Base-by-base conservation (phyloP, 495 filamentous ascomycete genomes). In the Opeltia flavorubescens region DNA sequence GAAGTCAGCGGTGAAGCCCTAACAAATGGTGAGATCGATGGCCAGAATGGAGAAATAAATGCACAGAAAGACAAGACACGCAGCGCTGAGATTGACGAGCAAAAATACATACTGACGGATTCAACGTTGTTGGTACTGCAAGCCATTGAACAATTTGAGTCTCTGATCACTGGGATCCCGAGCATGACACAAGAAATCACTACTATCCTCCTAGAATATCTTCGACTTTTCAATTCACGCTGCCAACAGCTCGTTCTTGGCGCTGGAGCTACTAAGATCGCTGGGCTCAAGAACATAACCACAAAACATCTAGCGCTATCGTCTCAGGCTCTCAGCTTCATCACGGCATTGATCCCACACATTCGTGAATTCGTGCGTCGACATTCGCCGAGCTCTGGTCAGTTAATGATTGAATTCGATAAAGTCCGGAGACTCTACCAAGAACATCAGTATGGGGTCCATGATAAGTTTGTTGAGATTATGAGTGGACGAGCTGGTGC, bases 401-500 rank as follows among this genome's bases (percentile, higher is more conserved):
- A 71, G 46, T 59, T 88, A 24, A 83, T 93, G 69, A 80, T 76
- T 28, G 91, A 96, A 55, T 96, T 94, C 50, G 91, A 96, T 63
- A 95, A 88, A 67, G 80, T 94, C 45, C 82, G 83, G 52, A 76
- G 91, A 30, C 69, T 85, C 5, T 89, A 82, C 54, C 86, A 94
- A 55, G 91, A 99, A 55, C 91, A 96, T 60, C 91, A 95, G 58
- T 77, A 77, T 27, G 86, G 77, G 50, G 96, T 96, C 47, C 86
- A 94, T 56, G 87, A 94, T 44, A 99, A 99, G 59, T 68, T 99
- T 0, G 83, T 95, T 13, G 88, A 94, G 48, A 96, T 99, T 50
- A 95, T 96, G 89, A 80, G 79, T 40, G 79, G 77, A 11, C 77
- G 91, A 1, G 83, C 83, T 5, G 63, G 74, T 1, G 64, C 76